Base-by-base conservation (phyloP, 2,329 filamentous ascomycete species). In the Seiridium unicorne region DNA sequence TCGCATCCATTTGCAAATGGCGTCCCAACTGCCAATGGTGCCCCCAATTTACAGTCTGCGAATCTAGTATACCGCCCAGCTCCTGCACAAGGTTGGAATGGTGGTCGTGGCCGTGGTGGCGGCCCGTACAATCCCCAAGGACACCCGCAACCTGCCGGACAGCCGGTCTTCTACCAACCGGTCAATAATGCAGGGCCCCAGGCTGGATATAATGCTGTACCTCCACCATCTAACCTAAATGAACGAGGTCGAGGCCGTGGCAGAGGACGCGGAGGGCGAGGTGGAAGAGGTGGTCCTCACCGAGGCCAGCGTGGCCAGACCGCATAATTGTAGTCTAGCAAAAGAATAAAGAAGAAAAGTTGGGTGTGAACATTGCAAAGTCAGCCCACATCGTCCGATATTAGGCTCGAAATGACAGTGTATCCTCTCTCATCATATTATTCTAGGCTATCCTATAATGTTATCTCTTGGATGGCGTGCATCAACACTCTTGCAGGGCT, bases 161-260 rank as follows among this genome's bases (percentile, higher is more conserved):
- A 26, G 18, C 18, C 18, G 18, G 18, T 26, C 18, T 26, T 26
- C 18, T 26, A 26, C 18, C 18, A 63, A 59, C 49, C 47, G 5
- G 88, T 84, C 66, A 80, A 79, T 60, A 81, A 57, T n/a, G 7
- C 32, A 35, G 40, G 46, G 4, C 6, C 40, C 13, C 38, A 47
- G 18, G 42, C 42, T 11, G 44, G 13, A 9, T 89, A 85, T 67
- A 81, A 80, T 60, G 81, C 81, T 13, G 83, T 88, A 6, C 85
- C 86, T 36, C 89, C 88, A 31, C 88, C 89, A 1, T 73, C 83
- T 1, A 81, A 71, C 48, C 73, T 90, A 10, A 81, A 88, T 63
- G 68, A 75, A 18, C 69, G 74, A 31, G 76, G 72, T 44, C 63
- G 74, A 44, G 69, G 72, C 13, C 67, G 75, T 60, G 68, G 68